A percentile compares a stretch with the other conserved stretches of the same genome.
Evolutionary conservation across 371 early-diverging fungal genomes (phyloP).

Genomic region (Mucor indicus): DNA sequence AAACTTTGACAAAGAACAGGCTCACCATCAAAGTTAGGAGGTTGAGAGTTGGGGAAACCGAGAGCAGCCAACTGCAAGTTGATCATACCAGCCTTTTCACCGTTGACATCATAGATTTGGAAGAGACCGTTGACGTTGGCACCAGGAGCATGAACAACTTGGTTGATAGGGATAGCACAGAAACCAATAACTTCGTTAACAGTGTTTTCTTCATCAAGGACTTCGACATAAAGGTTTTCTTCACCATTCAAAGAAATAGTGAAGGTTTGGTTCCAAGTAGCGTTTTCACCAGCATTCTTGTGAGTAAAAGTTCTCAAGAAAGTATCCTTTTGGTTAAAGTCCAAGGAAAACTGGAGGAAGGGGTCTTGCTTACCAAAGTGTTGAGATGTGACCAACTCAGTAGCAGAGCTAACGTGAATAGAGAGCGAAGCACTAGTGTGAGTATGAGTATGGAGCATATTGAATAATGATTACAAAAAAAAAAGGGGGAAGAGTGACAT

Average conservation of each 20-base stretch:
- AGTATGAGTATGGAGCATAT: too few species aligned
- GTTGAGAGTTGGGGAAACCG: constrained; percentile 48
- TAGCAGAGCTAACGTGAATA: constrained; percentile 41
- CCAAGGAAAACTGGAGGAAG: constrained; percentile 50
- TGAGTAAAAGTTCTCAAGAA: constrained; percentile 56
- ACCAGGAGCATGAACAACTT: constrained; percentile 49
- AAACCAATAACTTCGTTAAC: constrained; percentile 56
- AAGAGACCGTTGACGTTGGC: constrained; percentile 49
- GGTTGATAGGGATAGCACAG: constrained; percentile 59
- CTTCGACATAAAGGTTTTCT: constrained; percentile 52
- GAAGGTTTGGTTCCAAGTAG: constrained; percentile 61
- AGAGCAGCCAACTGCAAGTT: constrained; percentile 46
- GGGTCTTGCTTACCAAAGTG: constrained; percentile 60
- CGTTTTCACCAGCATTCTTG: constrained; percentile 51
- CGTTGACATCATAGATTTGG: constrained; percentile 43
- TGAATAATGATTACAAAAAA: too few species aligned
- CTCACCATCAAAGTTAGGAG: constrained; percentile 17
- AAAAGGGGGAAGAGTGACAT: too few species aligned
- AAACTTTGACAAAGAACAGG: constrained; percentile 48
- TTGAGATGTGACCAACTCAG: constrained; percentile 39
- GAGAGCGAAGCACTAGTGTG: too few species aligned
- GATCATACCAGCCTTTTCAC: constrained; percentile 45
- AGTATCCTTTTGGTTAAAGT: constrained; percentile 38
- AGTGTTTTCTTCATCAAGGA: constrained; percentile 51
- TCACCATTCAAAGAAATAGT: constrained; percentile 42